Evolutionary conservation across 1,284 basidiomycete genomes (phyloP).

Genomic region (Fomitopsis schrenkii): DNA sequence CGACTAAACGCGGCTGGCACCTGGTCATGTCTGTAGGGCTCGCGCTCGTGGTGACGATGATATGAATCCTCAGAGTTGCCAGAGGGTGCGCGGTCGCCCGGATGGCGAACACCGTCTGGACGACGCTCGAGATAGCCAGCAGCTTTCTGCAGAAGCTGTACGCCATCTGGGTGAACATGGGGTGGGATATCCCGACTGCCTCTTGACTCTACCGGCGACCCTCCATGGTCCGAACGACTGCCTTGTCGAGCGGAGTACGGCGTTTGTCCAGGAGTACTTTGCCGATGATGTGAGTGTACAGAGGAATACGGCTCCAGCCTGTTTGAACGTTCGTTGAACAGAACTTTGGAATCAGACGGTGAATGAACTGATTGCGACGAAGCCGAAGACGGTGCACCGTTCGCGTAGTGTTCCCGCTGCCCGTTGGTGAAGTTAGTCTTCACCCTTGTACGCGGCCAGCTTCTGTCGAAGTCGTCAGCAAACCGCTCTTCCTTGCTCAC

Average conservation of each 20-base stretch:
- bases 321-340: conserved; percentile 92
- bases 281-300: conserved; percentile 30
- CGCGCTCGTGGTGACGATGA: conserved; percentile 21
- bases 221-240: conserved; percentile 37
- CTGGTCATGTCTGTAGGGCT: conserved; percentile 15
- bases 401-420: conserved; percentile 39
- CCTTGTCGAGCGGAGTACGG: conserved; percentile 34
- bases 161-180: conserved; percentile 34
- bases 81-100: conserved; percentile 21
- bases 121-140: conserved; percentile 4
- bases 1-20: conserved; percentile 8
- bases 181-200: conserved; percentile 42
- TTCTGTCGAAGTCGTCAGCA: conserved; percentile 88
- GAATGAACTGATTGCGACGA: conserved; percentile 41
- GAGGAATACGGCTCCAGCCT: conserved; percentile 72
- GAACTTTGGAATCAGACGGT: conserved; percentile 55
- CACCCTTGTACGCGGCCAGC: conserved; percentile 73
- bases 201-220: conserved; percentile 41
- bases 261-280: conserved; percentile 31
- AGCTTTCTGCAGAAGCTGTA: conserved; percentile 50
- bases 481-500: conserved; percentile 78
- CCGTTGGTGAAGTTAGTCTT: conserved; percentile 33
- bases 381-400: conserved; percentile 30
- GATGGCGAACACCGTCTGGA: conserved; percentile 15
- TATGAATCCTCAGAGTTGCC: conserved; percentile 10